These are phyloP conservation scores for Fusarium kyushuense DNA, from an alignment of 2,329 filamentous ascomycete species.

Conservation along the genomic window DNA sequence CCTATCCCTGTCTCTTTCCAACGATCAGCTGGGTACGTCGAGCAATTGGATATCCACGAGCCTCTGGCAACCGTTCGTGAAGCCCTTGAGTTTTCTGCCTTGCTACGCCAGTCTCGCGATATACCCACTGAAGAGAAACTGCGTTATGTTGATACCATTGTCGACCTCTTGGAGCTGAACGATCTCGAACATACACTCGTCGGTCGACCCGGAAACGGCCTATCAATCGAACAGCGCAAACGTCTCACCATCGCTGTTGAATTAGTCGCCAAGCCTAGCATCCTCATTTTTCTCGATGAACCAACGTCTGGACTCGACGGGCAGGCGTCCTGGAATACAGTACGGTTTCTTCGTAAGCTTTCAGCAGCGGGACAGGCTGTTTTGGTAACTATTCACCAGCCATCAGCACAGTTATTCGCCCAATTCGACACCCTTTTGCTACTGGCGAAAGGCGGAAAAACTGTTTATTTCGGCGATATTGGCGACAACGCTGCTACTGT, in stretches of 20 bases:
- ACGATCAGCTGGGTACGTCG: conserved; percentile 81
- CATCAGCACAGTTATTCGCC: neutral
- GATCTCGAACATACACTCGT: conserved; percentile 52
- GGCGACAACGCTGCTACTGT: neutral
- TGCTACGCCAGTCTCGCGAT: conserved; percentile 76
- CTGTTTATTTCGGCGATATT: neutral
- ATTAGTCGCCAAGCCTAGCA: neutral
- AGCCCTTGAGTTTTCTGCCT: conserved; percentile 78
- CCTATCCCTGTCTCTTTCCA: conserved; percentile 80
- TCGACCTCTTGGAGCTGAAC: conserved; percentile 68
- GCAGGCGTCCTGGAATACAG: neutral
- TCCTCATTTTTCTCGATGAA: neutral
- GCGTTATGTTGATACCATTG: conserved; percentile 81
- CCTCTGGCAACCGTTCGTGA: conserved; percentile 80
- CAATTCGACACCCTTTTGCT: neutral
- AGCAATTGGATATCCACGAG: conserved; percentile 84
- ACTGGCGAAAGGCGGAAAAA: neutral
- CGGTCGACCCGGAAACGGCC: neutral
- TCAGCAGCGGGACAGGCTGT: neutral
- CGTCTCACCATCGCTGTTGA: neutral
- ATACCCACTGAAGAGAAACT: conserved; percentile 75
- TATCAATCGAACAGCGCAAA: neutral
- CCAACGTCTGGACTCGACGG: neutral
- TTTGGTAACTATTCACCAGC: neutral
- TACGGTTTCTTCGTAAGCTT: neutral